Conservation (phyloP, 208 protist genomes). For the Trypanosoma mega region DNA sequence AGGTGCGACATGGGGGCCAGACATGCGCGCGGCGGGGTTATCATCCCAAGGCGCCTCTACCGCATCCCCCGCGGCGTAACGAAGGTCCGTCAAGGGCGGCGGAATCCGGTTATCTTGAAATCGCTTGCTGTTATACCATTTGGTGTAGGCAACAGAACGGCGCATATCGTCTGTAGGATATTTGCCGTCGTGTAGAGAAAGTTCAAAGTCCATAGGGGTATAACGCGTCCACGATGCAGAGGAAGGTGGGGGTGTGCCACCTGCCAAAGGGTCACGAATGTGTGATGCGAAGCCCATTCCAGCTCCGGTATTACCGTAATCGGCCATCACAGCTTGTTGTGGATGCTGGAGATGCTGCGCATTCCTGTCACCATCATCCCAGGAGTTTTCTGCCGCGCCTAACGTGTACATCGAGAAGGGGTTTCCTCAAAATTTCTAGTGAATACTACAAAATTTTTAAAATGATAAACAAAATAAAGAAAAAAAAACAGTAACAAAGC, state of each 20-base stretch:
- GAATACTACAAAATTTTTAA: not conserved
- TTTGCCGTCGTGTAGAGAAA: constrained; percentile 71
- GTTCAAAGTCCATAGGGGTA: constrained; percentile 85
- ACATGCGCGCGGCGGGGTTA: constrained; percentile 2
- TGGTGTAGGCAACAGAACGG: constrained; percentile 77
- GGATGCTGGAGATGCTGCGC: not conserved
- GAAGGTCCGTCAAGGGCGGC: constrained; percentile 63
- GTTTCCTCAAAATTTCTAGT: not conserved
- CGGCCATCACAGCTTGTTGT: not conserved
- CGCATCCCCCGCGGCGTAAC: constrained; percentile 17
- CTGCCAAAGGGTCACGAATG: constrained; percentile 4
- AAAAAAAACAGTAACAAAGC: not conserved
- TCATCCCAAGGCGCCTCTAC: constrained; percentile 75
- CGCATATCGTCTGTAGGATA: constrained; percentile 82
- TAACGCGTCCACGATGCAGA: constrained; percentile 39
- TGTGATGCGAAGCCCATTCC: constrained; percentile 3
- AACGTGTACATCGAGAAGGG: constrained; percentile 17
- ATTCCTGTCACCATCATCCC: constrained; percentile 19
- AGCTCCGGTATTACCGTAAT: not conserved
- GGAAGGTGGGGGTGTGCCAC: not conserved
- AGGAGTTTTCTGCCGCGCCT: constrained; percentile 21
- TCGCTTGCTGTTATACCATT: constrained; percentile 82
- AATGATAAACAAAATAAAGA: not conserved
- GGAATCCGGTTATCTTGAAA: constrained; percentile 65
- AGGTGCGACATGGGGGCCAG: not conserved